These are phyloP conservation scores for Solanum lycopersicoides DNA, from an alignment of 257 asterid genomes.

Conservation along the genomic window DNA sequence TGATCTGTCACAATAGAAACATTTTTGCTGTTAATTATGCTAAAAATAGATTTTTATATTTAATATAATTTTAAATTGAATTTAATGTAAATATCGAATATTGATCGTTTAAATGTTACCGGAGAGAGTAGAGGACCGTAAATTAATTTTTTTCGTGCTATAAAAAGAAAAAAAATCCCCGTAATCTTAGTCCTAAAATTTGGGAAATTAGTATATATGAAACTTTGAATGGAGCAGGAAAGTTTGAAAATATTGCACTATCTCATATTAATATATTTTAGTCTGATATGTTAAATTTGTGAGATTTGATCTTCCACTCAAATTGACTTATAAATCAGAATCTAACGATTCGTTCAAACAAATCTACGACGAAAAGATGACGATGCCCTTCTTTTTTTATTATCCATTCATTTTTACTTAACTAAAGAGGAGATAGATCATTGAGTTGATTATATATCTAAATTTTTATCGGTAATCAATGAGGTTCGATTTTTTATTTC, in stretches of 20 bases:
- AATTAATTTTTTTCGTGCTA: neutral
- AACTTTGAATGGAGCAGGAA: neutral
- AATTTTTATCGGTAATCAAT: neutral
- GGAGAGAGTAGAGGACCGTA: neutral
- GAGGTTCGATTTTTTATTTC: fast-evolving
- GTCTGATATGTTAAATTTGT: neutral
- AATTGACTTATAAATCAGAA: neutral
- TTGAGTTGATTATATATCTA: neutral
- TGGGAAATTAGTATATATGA: neutral
- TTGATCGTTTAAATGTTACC: neutral
- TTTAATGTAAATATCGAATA: too few relatives aligned
- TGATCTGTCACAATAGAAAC: neutral
- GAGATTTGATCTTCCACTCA: neutral
- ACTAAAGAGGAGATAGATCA: neutral
- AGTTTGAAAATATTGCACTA: neutral
- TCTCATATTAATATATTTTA: neutral
- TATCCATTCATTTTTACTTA: neutral
- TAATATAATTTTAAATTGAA: too few relatives aligned
- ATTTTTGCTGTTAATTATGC: neutral
- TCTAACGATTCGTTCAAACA: neutral
- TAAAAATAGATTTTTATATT: too few relatives aligned
- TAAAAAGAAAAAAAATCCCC: neutral
- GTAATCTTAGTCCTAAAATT: neutral
- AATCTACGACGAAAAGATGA: neutral
- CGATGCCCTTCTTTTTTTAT: neutral